These are phyloP conservation scores for Glutinoglossum americanum DNA, from an alignment of 495 filamentous ascomycete species.

Conservation along the genomic window DNA sequence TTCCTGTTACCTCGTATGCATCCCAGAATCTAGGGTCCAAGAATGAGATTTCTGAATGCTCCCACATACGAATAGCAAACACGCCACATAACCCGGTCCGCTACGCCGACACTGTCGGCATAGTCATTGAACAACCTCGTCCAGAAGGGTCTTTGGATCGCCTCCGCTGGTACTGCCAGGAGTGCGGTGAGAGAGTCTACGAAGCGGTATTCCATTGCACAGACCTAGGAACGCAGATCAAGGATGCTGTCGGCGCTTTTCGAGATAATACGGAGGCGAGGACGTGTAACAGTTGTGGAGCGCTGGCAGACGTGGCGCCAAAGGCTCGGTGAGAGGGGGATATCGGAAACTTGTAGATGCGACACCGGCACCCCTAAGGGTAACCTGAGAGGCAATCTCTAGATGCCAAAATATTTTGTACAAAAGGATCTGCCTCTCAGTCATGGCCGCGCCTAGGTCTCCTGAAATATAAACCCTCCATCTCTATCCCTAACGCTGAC, in stretches of 20 bases:
- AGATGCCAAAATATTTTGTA: background rate
- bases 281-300: constrained; percentile 60
- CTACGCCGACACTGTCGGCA: constrained; percentile 49
- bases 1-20: constrained; percentile 52
- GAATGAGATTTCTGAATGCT: background rate
- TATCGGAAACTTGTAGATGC: background rate
- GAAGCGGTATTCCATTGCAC: constrained; percentile 77
- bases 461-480: constrained; percentile 31
- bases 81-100: constrained; percentile 66
- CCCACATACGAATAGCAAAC: constrained; percentile 21
- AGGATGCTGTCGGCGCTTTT: constrained; percentile 73
- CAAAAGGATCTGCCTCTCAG: background rate
- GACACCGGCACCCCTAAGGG: background rate
- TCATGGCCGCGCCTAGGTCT: constrained; percentile 26
- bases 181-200: constrained; percentile 52
- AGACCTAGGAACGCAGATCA: constrained; percentile 92
- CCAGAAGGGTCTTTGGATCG: constrained; percentile 46
- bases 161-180: constrained; percentile 78
- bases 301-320: constrained; percentile 30
- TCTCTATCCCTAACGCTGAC: constrained; percentile 53
- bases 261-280: constrained; percentile 46
- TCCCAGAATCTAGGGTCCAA: background rate
- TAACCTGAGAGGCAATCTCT: background rate
- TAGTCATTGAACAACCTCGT: constrained; percentile 80
- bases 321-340: background rate